Base-by-base conservation (phyloP, 2,329 filamentous ascomycete genomes). In the Penicillium thymicola region DNA sequence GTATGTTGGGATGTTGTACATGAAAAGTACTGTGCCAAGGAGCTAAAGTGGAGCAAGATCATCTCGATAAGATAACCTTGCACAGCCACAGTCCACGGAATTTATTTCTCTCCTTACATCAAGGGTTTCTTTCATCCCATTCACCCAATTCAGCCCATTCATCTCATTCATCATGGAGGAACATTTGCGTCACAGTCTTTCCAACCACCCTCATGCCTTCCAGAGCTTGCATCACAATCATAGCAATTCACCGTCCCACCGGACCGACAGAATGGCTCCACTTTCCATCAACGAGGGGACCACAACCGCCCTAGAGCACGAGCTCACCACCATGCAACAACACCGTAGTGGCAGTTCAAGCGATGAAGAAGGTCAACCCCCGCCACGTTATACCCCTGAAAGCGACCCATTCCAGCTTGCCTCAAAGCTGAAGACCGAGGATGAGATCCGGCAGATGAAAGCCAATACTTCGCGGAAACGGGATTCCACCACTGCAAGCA, bases 341-440 rank as follows among this genome's bases (percentile, higher is more conserved):
- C 69, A 72, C 30, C 67, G 60, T 21, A 45, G 36, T 30, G 55
- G 37, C 47, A 55, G 44, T 23, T 55, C 65, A 59, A 67, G 64
- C 41, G 80, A 82, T 59, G 72, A 80, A 55, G 80, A 82, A 67
- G 68, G 70, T n/a, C 71, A 73, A 41, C 67, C 69, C 11, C 73
- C 75, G 0, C 86, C 87, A 0, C 80, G 79, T 9, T 84, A 87
- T 67, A 84, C 80, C 21, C 73, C 75, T 27, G 85, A 87, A 62
- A 88, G 85, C 67, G 93, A 97, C 66, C 93, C 93, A 0, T 94
- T 91, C 74, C 85, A 87, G 53, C 85, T 97, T 4, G 85, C 89
- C 0, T 83, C 84, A 2, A 86, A 85, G 52, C 84, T 94, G 72
- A 97, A 96, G 77, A 86, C 88, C 21, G 79, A 85, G 30, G 83